Percentiles rank a stretch among this genome's conserved stretches.
phyloP scores from a whole-genome alignment of 2,329 filamentous ascomycete genomes.

The Penicillium verrucosum region DNA sequence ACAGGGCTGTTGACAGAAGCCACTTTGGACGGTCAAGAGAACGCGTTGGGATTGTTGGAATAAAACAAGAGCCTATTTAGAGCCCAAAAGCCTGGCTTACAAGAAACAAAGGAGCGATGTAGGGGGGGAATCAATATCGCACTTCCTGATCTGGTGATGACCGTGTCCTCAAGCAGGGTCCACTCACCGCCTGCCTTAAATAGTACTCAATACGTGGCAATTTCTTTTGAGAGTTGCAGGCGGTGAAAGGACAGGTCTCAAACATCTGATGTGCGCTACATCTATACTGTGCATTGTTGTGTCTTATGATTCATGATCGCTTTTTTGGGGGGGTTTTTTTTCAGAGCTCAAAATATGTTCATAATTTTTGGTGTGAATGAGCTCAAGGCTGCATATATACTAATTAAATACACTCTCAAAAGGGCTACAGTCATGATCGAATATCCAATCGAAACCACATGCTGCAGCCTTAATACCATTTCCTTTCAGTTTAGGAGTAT shows the following conservation, averaged over 20 bases:
- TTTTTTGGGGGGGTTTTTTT: not conserved
- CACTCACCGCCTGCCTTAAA: constrained; percentile 29
- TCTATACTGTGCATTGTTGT: not conserved
- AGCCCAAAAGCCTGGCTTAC: constrained; percentile 13
- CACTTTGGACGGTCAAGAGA: constrained; percentile 9
- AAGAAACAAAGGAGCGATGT: constrained; percentile 25
- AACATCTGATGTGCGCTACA: not conserved
- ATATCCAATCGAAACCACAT: constrained; percentile 17
- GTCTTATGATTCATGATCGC: not conserved
- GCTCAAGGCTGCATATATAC: constrained; percentile 10
- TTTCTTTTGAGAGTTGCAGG: constrained; percentile 10
- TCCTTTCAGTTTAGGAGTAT: constrained; percentile 1
- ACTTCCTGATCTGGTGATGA: constrained; percentile 37
- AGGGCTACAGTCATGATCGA: constrained; percentile 6
- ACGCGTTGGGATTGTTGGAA: not conserved
- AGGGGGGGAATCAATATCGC: constrained; percentile 24
- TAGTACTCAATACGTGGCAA: constrained; percentile 1
- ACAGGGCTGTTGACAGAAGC: constrained; percentile 18
- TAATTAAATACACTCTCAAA: not conserved
- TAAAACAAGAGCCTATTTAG: not conserved
- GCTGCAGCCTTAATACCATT: constrained; percentile 8
- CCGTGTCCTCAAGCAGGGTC: constrained; percentile 36
- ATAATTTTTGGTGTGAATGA: not conserved
- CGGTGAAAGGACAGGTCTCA: constrained; percentile 16
- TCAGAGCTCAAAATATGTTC: not conserved